Evolutionary conservation across 306 rosid genomes (phyloP), one percentile per base, ranked within the genome.

Genomic region (Fragaria iinumae): DNA sequence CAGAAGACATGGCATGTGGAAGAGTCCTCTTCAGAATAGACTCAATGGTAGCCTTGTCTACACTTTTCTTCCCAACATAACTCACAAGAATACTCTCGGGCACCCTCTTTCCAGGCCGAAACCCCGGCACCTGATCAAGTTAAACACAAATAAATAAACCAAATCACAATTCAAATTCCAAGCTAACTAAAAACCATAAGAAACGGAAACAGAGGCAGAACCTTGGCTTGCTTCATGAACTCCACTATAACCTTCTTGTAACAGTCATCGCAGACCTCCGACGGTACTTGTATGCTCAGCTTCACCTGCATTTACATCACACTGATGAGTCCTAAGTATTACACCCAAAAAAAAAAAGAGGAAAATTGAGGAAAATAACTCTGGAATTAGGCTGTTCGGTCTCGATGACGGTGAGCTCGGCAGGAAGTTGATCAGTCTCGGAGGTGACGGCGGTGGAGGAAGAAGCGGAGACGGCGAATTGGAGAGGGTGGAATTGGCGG

Each of bases 21-120:
- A 94, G 91, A 66, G 98, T 94, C 87, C 95, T 91, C 82, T 83
- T 89, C 86, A 94, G 56, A 82, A 94, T 88, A 32, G 98, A 88
- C 81, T 94, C 98, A 76, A 95, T 83, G 7, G 88, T 77, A 69
- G 97, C 98, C 84, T 87, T 90, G 72, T 82, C 84, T 38, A 95
- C 86, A 87, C 90, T 79, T 75, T 83, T 73, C 77, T 81, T 89
- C 77, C 98, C 98, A 45, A 94, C 86, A 79, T 81, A 86, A 82
- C 76, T 69, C 62, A 89, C 50, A 72, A 94, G 91, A 82, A 95
- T 81, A 66, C 79, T 81, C 73, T 95, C 98, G 0, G 98, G 98
- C 79, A 92, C 88, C 34, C 73, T 77, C 86, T 86, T 89, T 74
- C 96, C 96, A 0, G 93, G 93, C 45, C 92, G 93, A 82, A 95